These are phyloP conservation scores for Pythium chondricola DNA, from an alignment of 352 stramenopile genomes.

Conservation along the genomic window DNA sequence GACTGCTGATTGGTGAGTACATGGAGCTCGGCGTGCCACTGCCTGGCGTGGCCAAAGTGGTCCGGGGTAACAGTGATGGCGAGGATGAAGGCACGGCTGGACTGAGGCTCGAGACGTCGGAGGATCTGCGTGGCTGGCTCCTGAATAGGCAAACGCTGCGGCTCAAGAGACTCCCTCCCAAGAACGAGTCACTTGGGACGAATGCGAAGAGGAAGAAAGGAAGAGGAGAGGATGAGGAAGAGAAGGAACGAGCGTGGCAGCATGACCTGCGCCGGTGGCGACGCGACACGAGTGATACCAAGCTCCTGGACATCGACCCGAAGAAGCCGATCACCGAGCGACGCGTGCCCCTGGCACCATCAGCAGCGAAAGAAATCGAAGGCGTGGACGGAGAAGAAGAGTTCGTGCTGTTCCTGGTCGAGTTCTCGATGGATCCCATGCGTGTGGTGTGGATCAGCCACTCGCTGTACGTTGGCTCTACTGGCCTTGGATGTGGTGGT, in stretches of 20 bases:
- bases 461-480: slow-evolving; percentile 35
- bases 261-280: slow-evolving; percentile 17
- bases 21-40: slow-evolving; percentile 54
- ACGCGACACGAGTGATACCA: slow-evolving; percentile 10
- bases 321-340: slow-evolving; percentile 31
- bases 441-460: slow-evolving; percentile 64
- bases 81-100: too few species aligned
- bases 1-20: slow-evolving; percentile 51
- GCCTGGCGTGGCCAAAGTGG: slow-evolving; percentile 27
- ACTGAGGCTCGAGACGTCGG: slow-evolving; percentile 11
- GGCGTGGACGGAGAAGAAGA: slow-evolving; percentile 16
- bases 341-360: slow-evolving; percentile 4
- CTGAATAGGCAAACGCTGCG: slow-evolving; percentile 19
- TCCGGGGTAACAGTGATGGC: background rate
- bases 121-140: slow-evolving; percentile 19
- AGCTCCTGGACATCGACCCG: slow-evolving; percentile 16
- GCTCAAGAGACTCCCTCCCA: slow-evolving; percentile 15
- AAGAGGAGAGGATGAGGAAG: background rate
- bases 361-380: background rate
- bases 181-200: too few species aligned
- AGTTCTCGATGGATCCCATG: slow-evolving; percentile 59
- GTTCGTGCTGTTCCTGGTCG: slow-evolving; percentile 50
- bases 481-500: background rate
- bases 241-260: slow-evolving; percentile 11
- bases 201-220: background rate